phyloP scores from a whole-genome alignment of 2,329 filamentous ascomycete genomes.

The Aspergillus cejpii region DNA sequence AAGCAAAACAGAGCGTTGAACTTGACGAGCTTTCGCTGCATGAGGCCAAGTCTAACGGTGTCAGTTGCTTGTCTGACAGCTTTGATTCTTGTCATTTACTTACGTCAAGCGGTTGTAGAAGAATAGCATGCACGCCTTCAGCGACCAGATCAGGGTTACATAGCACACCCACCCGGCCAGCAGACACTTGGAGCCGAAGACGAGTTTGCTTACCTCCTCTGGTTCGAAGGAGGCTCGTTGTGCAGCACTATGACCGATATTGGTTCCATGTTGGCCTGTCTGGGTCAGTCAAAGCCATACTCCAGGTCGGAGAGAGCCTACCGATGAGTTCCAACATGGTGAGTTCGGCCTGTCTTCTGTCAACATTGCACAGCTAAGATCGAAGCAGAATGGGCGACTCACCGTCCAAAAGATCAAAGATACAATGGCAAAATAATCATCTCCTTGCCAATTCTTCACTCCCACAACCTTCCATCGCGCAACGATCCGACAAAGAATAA shows the following conservation, averaged over 20 bases:
- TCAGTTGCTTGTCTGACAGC: background rate
- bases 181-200: slow-evolving; percentile 31
- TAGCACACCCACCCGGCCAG: slow-evolving; percentile 41
- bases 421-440: slow-evolving; percentile 40
- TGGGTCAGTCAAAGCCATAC: background rate
- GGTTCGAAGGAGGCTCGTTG: slow-evolving; percentile 27
- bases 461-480: slow-evolving; percentile 38
- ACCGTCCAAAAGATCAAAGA: slow-evolving; percentile 38
- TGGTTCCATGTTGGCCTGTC: slow-evolving; percentile 37
- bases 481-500: slow-evolving; percentile 38
- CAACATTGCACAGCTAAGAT: background rate
- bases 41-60: slow-evolving; percentile 29
- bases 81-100: slow-evolving; percentile 2
- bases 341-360: slow-evolving; percentile 12
- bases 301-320: background rate
- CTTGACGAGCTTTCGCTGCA: slow-evolving; percentile 37
- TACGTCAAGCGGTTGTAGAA: slow-evolving; percentile 43
- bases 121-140: slow-evolving; percentile 43
- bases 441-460: slow-evolving; percentile 38
- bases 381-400: background rate
- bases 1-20: slow-evolving; percentile 28
- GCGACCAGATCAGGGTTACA: slow-evolving; percentile 39
- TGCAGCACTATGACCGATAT: slow-evolving; percentile 33
- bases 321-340: slow-evolving; percentile 21
- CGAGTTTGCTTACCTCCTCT: slow-evolving; percentile 23